These are phyloP conservation scores for Microbotryomycetes sp. DNA, from an alignment of 1,284 basidiomycete genomes.

Conservation along the genomic window DNA sequence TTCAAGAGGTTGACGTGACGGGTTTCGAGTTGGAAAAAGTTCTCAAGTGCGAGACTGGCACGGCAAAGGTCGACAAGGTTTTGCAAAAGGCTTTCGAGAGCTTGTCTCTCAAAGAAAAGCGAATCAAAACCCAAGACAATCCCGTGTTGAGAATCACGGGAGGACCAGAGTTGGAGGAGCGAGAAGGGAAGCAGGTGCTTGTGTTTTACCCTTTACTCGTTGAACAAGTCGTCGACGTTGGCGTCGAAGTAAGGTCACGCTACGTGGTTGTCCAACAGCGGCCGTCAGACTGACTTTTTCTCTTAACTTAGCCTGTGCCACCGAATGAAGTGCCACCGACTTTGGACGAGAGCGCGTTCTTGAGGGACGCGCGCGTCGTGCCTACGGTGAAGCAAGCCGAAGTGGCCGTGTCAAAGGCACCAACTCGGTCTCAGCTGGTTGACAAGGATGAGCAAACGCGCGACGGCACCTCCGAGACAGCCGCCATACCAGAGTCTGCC, in stretches of 20 bases:
- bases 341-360: slow-evolving; percentile 10
- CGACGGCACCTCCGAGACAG: neutral
- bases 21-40: slow-evolving; percentile 25
- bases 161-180: slow-evolving; percentile 29
- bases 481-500: neutral
- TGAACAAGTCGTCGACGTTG: slow-evolving; percentile 6
- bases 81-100: slow-evolving; percentile 25
- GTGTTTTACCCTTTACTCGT: slow-evolving; percentile 29
- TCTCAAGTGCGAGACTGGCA: slow-evolving; percentile 23
- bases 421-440: too few species aligned
- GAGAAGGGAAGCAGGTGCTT: slow-evolving; percentile 17
- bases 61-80: slow-evolving; percentile 22
- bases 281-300: neutral
- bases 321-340: slow-evolving; percentile 19
- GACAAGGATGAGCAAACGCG: neutral
- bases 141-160: slow-evolving; percentile 27
- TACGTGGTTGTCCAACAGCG: neutral
- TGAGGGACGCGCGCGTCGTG: slow-evolving; percentile 21
- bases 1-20: slow-evolving; percentile 29
- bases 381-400: slow-evolving; percentile 20
- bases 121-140: slow-evolving; percentile 21
- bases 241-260: neutral
- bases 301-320: slow-evolving; percentile 2
- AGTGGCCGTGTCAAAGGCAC: neutral
- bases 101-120: slow-evolving; percentile 13